Base-by-base conservation (phyloP, 2,329 filamentous ascomycete genomes). In the Rasamsonia emersonii region DNA sequence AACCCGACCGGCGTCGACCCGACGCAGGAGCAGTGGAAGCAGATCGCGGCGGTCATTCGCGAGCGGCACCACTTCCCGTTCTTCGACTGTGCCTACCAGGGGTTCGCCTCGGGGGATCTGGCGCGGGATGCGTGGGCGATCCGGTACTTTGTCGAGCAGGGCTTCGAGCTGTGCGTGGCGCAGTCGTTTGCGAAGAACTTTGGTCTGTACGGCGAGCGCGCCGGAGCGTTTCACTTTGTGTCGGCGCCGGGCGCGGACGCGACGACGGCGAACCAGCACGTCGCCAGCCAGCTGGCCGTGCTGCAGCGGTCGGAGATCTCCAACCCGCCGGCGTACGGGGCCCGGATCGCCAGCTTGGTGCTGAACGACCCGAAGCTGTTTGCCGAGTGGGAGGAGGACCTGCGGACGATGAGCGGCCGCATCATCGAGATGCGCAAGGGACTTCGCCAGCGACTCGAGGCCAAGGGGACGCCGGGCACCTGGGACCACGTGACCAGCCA, bases 401-500 rank as follows among this genome's bases (percentile, higher is more conserved):
- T 98, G 44, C 73, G 74, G 35, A 91, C 84, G 45, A 98, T 98
- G 91, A 86, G 85, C 16, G 89, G 91, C 15, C 82, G 91, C 42
- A 98, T 98, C 67, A 89, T 84, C 45, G 74, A 76, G 53, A 98
- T 96, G 91, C 79, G 91, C 42, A 77, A 76, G 51, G 76, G 74
- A 3, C 67, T 98, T 47, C 75, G 85, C 30, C 64, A 67, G 35
- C 85, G 88, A 61, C 75, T 98, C 8, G 89, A 96, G 64, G 76
- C 79, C 52, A 73, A 89, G 38, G 77, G 75, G 18, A 95, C 91
- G 0, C 89, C 89, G 0, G 89, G 89, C 18, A 82, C 75, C 9
- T 98, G 91, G 91, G 85, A 88, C 54, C 91, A 98, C 65, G 93
- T 98, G 58, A 95, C 88, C 10, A 84, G 93, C 51, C 91, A 98